Conservation (phyloP, 2,329 filamentous ascomycete species). For the Cladophialophora immunda region DNA sequence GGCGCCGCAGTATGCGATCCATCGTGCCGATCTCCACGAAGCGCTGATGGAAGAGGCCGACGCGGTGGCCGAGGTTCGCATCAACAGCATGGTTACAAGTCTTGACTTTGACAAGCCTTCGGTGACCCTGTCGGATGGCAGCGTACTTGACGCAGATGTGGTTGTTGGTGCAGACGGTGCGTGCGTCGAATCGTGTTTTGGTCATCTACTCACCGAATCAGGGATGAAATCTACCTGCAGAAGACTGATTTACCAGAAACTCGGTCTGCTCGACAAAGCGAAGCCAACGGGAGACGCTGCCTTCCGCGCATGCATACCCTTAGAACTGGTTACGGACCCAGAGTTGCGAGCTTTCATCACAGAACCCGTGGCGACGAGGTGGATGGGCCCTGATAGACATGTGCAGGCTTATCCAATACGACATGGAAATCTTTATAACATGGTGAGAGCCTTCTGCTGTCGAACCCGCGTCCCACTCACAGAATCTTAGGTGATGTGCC, state of each 20-base stretch:
- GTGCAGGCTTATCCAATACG: constrained; percentile 43
- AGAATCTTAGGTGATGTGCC: constrained; percentile 39
- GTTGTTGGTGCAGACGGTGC: constrained; percentile 43
- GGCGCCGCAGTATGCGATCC: constrained; percentile 43
- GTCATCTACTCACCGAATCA: neutral
- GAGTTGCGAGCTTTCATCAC: constrained; percentile 40
- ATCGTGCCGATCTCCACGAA: constrained; percentile 42
- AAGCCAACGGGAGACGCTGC: constrained; percentile 42
- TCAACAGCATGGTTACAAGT: constrained; percentile 34
- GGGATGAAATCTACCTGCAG: constrained; percentile 41
- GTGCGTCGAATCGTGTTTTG: neutral
- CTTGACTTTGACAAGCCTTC: constrained; percentile 32
- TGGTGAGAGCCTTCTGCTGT: constrained; percentile 33
- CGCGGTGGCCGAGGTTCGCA: constrained; percentile 32
- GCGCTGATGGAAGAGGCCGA: constrained; percentile 35
- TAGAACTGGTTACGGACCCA: constrained; percentile 39
- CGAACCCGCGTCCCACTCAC: constrained; percentile 1
- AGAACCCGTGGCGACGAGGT: constrained; percentile 42
- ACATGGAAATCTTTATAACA: constrained; percentile 43
- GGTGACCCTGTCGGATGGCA: constrained; percentile 33
- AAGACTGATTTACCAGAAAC: constrained; percentile 30
- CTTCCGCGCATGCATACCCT: constrained; percentile 41
- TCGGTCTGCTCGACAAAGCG: constrained; percentile 32
- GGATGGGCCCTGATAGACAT: constrained; percentile 44
- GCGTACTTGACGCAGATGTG: constrained; percentile 38